Evolutionary conservation across 768 basidiomycete species (phyloP).

Genomic region (Dendrothele bispora): DNA sequence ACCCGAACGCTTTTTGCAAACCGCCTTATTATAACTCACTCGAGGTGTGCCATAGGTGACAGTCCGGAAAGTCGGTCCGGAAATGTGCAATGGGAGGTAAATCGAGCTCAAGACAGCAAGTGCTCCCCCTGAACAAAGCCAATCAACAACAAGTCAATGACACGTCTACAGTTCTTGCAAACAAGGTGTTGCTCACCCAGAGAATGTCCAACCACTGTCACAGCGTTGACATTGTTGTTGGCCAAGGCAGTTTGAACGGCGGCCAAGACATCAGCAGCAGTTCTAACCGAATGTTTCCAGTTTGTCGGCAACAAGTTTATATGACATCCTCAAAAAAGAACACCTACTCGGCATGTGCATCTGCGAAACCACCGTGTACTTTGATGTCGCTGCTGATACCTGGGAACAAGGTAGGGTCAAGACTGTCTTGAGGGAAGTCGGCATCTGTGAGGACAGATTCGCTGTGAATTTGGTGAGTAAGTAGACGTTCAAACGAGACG

Average conservation of each 20-base stretch:
- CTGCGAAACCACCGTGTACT: conserved; percentile 43
- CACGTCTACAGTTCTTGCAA: too few species aligned
- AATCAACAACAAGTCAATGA: too few species aligned
- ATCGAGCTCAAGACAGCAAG: conserved; percentile 33
- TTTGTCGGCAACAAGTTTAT: conserved; percentile 26
- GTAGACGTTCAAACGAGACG: neutral
- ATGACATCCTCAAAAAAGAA: conserved; percentile 33
- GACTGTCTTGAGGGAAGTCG: conserved; percentile 25
- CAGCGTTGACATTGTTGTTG: too few species aligned
- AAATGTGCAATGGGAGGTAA: conserved; percentile 29
- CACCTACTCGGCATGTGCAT: conserved; percentile 32
- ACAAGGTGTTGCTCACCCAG: too few species aligned
- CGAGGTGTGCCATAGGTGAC: conserved; percentile 7
- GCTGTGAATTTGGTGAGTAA: conserved; percentile 14
- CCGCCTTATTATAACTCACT: neutral
- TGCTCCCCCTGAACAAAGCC: too few species aligned
- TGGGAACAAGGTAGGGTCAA: conserved; percentile 41
- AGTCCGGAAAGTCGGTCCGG: conserved; percentile 9
- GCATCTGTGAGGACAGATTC: conserved; percentile 39
- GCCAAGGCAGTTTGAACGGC: too few species aligned
- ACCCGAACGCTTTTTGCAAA: neutral
- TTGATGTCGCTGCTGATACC: conserved; percentile 32
- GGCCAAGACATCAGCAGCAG: neutral
- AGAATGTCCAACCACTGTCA: conserved; percentile 31
- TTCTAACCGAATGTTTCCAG: conserved; percentile 27